phyloP scores from a whole-genome alignment of 2,329 filamentous ascomycete genomes.

The Fusarium torulosum region DNA sequence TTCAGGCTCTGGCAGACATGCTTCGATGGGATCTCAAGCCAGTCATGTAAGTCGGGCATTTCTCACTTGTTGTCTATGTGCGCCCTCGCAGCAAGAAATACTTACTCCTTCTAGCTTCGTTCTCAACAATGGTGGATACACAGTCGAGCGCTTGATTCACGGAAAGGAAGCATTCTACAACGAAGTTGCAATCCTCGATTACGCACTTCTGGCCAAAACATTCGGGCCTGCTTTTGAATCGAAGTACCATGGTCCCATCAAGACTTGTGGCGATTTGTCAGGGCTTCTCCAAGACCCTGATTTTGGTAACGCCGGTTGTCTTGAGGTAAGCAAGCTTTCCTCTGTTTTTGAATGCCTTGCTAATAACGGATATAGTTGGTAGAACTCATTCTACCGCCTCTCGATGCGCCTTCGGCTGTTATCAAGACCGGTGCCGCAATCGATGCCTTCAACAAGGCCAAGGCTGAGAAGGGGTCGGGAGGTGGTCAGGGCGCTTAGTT shows the following conservation, averaged over 20 bases:
- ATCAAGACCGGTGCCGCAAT: slow-evolving; percentile 10
- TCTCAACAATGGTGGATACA: slow-evolving; percentile 10
- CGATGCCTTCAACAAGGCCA: slow-evolving; percentile 5
- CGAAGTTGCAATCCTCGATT: neutral
- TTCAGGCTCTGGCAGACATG: neutral
- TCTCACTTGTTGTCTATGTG: too few species aligned
- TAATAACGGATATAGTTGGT: neutral
- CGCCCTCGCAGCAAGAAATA: rapidly evolving
- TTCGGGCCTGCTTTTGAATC: neutral
- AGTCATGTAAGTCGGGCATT: neutral
- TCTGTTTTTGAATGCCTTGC: neutral
- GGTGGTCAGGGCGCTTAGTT: neutral
- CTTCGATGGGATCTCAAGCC: slow-evolving; percentile 1
- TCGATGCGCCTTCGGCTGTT: neutral
- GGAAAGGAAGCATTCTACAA: slow-evolving; percentile 1
- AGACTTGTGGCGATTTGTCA: neutral
- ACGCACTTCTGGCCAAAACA: neutral
- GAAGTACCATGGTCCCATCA: slow-evolving; percentile 1
- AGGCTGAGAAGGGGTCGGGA: neutral
- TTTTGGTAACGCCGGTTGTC: neutral
- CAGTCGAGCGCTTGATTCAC: neutral
- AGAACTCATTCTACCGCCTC: neutral
- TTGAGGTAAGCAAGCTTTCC: neutral
- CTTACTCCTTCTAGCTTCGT: neutral
- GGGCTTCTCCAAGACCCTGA: neutral